Base-by-base conservation (phyloP, 2,329 filamentous ascomycete species). In the Calonectria multiphialidica region DNA sequence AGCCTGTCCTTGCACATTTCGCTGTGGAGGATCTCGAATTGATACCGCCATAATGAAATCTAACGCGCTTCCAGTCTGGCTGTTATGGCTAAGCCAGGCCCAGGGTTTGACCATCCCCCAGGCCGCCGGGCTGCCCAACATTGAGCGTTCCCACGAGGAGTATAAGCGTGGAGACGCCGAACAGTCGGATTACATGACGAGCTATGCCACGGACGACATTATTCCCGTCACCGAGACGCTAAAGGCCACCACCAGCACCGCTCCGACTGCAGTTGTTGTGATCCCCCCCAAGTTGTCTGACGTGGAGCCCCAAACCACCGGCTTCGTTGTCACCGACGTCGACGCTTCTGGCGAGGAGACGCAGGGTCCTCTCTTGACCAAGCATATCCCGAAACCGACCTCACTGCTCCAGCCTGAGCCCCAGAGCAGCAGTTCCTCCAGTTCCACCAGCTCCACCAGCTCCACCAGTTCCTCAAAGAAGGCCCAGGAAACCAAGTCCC, bases 351-450 rank as follows among this genome's bases (percentile, higher is more conserved):
- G 79, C 53, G 67, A 78, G 37, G 44, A 72, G 37, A 72, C 79
- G 3, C 21, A 68, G 7, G 63, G 70, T 15, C 74, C 74, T 50
- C 76, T 84, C 40, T 73, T 83, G 12, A 82, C 81, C 21, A 76
- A 68, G 50, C 68, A 80, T 1, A 86, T 87, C 44, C 80, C 84
- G 6, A 79, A 72, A n/a, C 84, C 84, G 15, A 84, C 83, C 9
- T 79, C 81, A 10, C 74, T 84, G 40, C 77, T 86, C 1, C 68
- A 78, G 37, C 73, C 75, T 23, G 44, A 75, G n/a, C 37, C 66
- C 21, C 33, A 44, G 42, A 71, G 72, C 16, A 71, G 76, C 18
- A 62, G 78, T 30, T 73, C 65, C 40, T 75, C 80, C n/a, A n/a
- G n/a, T n/a, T n/a, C n/a, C n/a, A n/a, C n/a, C n/a, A n/a, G n/a